These are phyloP conservation scores for Macadamia tetraphylla DNA, from an alignment of 164 flowering plant genomes.

Conservation along the genomic window DNA sequence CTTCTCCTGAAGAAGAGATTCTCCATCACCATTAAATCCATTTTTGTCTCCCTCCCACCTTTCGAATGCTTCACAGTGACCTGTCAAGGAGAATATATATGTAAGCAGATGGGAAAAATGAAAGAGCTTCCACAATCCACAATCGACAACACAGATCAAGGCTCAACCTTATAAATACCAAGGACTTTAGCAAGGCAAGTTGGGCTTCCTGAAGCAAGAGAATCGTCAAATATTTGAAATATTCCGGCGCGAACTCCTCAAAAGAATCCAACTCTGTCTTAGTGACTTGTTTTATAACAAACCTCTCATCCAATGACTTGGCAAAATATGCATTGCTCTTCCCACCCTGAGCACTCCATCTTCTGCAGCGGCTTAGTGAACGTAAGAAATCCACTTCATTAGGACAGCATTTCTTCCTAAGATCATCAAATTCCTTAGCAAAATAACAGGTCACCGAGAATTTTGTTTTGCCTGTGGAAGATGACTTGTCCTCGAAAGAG, in stretches of 20 bases:
- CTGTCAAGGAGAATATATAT: background rate
- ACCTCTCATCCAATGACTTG: slow-evolving; percentile 50
- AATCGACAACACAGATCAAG: background rate
- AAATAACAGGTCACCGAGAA: slow-evolving; percentile 53
- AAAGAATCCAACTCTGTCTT: slow-evolving; percentile 60
- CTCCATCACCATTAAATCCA: slow-evolving; percentile 78
- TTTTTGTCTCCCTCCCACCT: slow-evolving; percentile 62
- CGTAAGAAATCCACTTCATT: slow-evolving; percentile 43
- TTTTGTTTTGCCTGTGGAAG: slow-evolving; percentile 31
- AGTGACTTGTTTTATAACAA: slow-evolving; percentile 50
- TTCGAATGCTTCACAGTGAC: slow-evolving; percentile 24
- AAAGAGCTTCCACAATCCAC: background rate
- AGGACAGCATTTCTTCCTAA: slow-evolving; percentile 52
- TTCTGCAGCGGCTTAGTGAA: slow-evolving; percentile 52
- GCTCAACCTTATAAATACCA: slow-evolving; percentile 48
- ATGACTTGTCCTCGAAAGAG: slow-evolving; percentile 40
- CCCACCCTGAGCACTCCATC: slow-evolving; percentile 62
- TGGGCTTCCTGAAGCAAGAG: slow-evolving; percentile 46
- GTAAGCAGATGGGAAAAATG: background rate
- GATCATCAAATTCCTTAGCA: slow-evolving; percentile 45
- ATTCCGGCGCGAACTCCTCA: slow-evolving; percentile 47
- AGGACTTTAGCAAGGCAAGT: slow-evolving; percentile 58
- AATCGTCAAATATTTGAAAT: slow-evolving; percentile 46
- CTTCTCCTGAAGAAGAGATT: slow-evolving; percentile 67
- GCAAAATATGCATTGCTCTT: slow-evolving; percentile 63